Evolutionary conservation across 1,284 basidiomycete genomes (phyloP), one percentile per base, ranked within the genome.

Genomic region (Rhodotorula glutinis): DNA sequence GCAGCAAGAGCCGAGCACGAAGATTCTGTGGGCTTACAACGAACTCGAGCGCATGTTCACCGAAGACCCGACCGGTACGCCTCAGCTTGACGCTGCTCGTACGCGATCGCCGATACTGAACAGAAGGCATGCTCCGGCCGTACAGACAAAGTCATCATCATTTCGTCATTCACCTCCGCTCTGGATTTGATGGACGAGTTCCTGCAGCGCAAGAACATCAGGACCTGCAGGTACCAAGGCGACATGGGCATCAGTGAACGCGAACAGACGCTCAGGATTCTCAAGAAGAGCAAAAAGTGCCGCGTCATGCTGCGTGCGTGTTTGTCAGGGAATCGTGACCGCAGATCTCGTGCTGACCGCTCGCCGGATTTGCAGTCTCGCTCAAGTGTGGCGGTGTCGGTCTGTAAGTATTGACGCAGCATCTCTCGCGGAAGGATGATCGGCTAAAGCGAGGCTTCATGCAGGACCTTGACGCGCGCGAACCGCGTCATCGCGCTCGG

Each of bases 111-210:
- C 43, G 8, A 16, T 9, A 16, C 7, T 44, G 33, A 38, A 5
- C 33, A 11, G 33, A 38, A 38, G 5, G 33, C 33, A 11, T 11
- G 7, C 43, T 44, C 14, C 14, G 43, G 9, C 43, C 17, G 17
- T 16, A 21, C 41, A 23, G 85, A 87, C 74, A 87, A 86, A 83
- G 81, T 81, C 43, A 76, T 87, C 58, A 77, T 88, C 62, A 80
- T 87, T 46, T 86, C 84, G 0, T 85, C 86, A 73, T 87, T 85
- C 85, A 86, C 85, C 2, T 76, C 79, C 19, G 85, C 83, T 65
- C 67, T 69, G 57, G 61, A 63, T 19, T 9, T 67, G n/a, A 82
- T 86, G 16, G 85, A 85, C 1, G 77, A 83, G 65, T 87, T 85
- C 73, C 78, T 87, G 21, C 76, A 77, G 0, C 82, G 85, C 74